Evolutionary conservation across 345 rosid species (phyloP).

Genomic region (Clarkia xantiana): DNA sequence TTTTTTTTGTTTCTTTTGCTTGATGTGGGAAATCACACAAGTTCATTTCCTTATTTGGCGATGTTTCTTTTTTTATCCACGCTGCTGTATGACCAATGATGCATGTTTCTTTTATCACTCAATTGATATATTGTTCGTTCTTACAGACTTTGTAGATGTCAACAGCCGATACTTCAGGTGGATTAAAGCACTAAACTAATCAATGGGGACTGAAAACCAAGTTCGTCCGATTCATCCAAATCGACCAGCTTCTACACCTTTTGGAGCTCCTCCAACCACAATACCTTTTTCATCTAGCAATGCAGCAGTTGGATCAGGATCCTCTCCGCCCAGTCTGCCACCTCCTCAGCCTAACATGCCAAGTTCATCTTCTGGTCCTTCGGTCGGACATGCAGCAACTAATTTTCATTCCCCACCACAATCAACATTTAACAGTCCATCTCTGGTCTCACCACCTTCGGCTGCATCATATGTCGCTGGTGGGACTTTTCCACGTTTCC

Average conservation of each 20-base stretch:
- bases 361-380: slow-evolving; percentile 26
- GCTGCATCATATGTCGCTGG: slow-evolving; percentile 24
- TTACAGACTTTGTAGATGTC: no score
- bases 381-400: slow-evolving; percentile 22
- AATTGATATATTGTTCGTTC: no score
- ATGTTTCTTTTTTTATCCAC: no score
- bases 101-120: no score
- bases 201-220: slow-evolving; percentile 60
- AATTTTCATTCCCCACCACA: slow-evolving; percentile 36
- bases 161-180: no score
- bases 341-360: slow-evolving; percentile 29
- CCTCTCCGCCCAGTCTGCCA: slow-evolving; percentile 33
- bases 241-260: slow-evolving; percentile 40
- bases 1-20: no score
- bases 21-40: no score
- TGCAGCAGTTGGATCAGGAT: slow-evolving; percentile 27
- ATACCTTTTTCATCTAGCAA: slow-evolving; percentile 43
- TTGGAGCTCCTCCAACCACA: slow-evolving; percentile 45
- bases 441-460: slow-evolving; percentile 28
- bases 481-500: slow-evolving; percentile 37
- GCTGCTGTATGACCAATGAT: no score
- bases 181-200: no score
- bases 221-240: slow-evolving; percentile 45
- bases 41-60: no score
- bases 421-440: slow-evolving; percentile 22